These are phyloP conservation scores for Neoascochyta sp. DNA, from an alignment of 2,329 filamentous ascomycete genomes.

Conservation along the genomic window DNA sequence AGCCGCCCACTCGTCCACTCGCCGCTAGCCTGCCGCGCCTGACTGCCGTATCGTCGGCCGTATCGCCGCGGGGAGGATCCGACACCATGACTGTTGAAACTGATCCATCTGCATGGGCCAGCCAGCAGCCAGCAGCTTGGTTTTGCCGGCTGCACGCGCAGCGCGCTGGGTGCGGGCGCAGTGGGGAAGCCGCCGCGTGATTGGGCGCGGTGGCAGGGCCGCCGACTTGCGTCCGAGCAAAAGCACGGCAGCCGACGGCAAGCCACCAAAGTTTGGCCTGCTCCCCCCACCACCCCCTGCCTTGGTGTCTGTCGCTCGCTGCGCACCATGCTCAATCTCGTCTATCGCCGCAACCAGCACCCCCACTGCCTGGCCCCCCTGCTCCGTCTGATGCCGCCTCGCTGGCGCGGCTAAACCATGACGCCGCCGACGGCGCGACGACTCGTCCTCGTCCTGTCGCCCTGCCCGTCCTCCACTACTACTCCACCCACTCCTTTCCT, in stretches of 20 bases:
- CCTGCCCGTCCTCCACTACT: conserved; percentile 25
- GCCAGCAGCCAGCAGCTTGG: conserved; percentile 31
- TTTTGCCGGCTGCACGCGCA: conserved; percentile 29
- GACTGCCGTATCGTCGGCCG: no score
- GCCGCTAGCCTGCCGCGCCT: no score
- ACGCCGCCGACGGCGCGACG: conserved; percentile 17
- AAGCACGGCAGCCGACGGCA: no score
- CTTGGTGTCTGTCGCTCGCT: conserved; percentile 16
- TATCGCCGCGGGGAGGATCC: no score
- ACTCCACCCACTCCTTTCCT: no score
- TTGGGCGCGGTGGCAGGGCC: no score
- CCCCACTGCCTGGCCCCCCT: conserved; percentile 1
- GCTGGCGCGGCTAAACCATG: conserved; percentile 34
- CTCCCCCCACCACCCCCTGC: conserved; percentile 19
- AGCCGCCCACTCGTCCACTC: conserved; percentile 32
- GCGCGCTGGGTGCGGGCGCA: conserved; percentile 22
- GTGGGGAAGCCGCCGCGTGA: conserved; percentile 14
- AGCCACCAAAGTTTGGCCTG: conserved; percentile 28
- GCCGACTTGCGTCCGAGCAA: no score
- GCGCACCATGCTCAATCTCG: no score
- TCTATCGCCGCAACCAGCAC: conserved; percentile 11
- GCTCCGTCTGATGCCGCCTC: conserved; percentile 14
- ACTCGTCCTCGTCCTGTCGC: no score
- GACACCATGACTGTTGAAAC: no score
- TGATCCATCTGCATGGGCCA: no score